phyloP scores from a whole-genome alignment of 164 flowering plant species.

The Liriodendron chinense region DNA sequence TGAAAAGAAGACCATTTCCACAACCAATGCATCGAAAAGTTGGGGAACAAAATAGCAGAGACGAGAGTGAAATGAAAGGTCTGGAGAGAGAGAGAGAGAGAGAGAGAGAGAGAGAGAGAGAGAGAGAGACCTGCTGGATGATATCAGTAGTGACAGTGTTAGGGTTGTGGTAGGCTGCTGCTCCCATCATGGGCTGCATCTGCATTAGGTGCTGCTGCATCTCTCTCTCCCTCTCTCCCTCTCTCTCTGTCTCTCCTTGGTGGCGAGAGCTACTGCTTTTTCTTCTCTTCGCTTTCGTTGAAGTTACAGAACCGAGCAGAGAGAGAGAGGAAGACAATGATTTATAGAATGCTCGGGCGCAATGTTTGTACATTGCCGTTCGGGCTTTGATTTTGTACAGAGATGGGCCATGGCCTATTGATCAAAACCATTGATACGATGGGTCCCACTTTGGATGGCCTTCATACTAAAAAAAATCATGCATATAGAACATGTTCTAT shows the following conservation, averaged over 20 bases:
- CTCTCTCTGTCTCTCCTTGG: background rate
- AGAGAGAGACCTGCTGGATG: conserved; percentile 59
- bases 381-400: too few relatives aligned
- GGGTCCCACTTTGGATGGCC: too few relatives aligned
- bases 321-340: background rate
- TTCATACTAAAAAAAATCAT: too few relatives aligned
- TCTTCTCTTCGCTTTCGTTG: background rate
- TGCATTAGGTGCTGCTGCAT: conserved; percentile 86
- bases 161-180: conserved; percentile 33
- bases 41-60: conserved; percentile 2
- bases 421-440: too few relatives aligned
- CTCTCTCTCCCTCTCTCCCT: conserved; percentile 3
- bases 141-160: conserved; percentile 74
- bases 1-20: background rate
- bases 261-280: background rate
- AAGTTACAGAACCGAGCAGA: background rate
- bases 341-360: too few relatives aligned
- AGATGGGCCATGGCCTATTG: too few relatives aligned
- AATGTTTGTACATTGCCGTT: too few relatives aligned
- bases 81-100: conserved; percentile 10
- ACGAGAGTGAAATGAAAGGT: background rate
- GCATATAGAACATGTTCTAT: too few relatives aligned
- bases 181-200: conserved; percentile 84
- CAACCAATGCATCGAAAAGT: background rate
- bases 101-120: conserved; percentile 11